Evolutionary conservation across 164 flowering plant genomes (phyloP).

Genomic region (grape (Vitis vinifera)): DNA sequence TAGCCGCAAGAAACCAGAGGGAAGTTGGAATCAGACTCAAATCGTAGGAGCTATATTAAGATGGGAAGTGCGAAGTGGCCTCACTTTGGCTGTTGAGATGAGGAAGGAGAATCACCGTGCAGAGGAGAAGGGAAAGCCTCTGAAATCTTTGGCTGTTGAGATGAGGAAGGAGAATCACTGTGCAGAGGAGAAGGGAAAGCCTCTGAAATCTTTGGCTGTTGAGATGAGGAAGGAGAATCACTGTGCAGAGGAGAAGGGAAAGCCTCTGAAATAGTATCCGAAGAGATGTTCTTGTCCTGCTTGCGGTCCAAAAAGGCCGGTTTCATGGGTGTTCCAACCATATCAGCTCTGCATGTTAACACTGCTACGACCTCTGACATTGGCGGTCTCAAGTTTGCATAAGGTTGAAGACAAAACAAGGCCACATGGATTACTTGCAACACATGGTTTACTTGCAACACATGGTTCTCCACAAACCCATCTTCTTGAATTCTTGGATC

Average conservation of each 20-base stretch:
- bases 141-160: neutral
- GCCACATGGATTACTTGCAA: constrained; percentile 52
- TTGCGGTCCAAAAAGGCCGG: constrained; percentile 49
- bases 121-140: neutral
- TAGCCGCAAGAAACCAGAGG: no score
- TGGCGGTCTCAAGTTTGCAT: constrained; percentile 55
- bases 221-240: constrained; percentile 30
- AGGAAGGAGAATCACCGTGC: constrained; percentile 27
- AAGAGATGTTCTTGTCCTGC: constrained; percentile 33
- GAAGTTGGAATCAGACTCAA: no score
- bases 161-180: constrained; percentile 34
- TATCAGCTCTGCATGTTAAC: constrained; percentile 51
- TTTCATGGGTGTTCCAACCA: constrained; percentile 36
- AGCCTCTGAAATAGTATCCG: constrained; percentile 48
- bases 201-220: constrained; percentile 26
- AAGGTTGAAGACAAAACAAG: constrained; percentile 66
- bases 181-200: constrained; percentile 43
- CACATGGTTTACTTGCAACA: constrained; percentile 42
- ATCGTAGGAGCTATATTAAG: no score
- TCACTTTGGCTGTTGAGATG: constrained; percentile 7
- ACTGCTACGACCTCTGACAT: constrained; percentile 80
- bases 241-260: constrained; percentile 46
- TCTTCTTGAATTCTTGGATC: constrained; percentile 48
- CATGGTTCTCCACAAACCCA: constrained; percentile 48
- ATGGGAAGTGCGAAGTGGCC: neutral